Percentiles rank a stretch among this genome's conserved stretches.
Conservation (phyloP, 208 protist species). For the Crithidia thermophila region DNA sequence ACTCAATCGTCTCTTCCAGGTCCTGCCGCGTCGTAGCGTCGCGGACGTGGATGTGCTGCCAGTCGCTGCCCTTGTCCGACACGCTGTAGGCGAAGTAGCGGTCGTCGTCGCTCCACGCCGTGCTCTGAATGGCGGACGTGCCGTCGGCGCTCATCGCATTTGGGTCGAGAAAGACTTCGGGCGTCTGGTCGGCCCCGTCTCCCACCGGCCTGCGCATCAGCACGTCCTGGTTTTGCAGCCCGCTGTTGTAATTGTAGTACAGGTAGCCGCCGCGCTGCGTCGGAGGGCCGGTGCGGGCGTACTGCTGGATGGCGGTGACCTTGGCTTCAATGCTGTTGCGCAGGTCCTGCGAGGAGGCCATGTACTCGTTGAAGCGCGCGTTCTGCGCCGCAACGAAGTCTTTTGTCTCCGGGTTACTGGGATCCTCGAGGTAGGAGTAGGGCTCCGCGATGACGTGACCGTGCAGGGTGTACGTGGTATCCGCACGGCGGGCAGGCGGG, state of each 20-base stretch:
- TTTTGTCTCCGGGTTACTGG: slow-evolving; percentile 81
- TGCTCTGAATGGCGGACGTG: slow-evolving; percentile 63
- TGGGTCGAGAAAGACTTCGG: slow-evolving; percentile 88
- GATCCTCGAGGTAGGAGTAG: slow-evolving; percentile 94
- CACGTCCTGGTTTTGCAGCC: slow-evolving; percentile 91
- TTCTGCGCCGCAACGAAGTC: slow-evolving; percentile 90
- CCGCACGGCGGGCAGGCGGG: slow-evolving; percentile 54
- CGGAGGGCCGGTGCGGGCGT: slow-evolving; percentile 70
- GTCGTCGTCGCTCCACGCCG: slow-evolving; percentile 78
- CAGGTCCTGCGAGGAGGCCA: slow-evolving; percentile 53
- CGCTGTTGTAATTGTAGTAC: slow-evolving; percentile 92
- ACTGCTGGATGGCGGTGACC: slow-evolving; percentile 69
- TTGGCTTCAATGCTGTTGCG: slow-evolving; percentile 54
- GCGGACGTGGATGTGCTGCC: slow-evolving; percentile 80
- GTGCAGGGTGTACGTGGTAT: slow-evolving; percentile 70
- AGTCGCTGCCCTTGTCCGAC: slow-evolving; percentile 91
- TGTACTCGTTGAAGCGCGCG: slow-evolving; percentile 60
- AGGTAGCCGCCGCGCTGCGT: slow-evolving; percentile 61
- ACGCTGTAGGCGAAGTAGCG: slow-evolving; percentile 81
- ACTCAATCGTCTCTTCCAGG: slow-evolving; percentile 76
- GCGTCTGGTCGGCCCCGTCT: slow-evolving; percentile 25
- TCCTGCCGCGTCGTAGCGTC: slow-evolving; percentile 52
- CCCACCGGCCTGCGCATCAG: slow-evolving; percentile 43
- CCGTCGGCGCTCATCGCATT: slow-evolving; percentile 89
- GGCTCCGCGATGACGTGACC: slow-evolving; percentile 78